A percentile compares a stretch with the other conserved stretches of the same genome.
phyloP scores from a whole-genome alignment of 108 stramenopile genomes.

The Stephanodiscus minutulus region DNA sequence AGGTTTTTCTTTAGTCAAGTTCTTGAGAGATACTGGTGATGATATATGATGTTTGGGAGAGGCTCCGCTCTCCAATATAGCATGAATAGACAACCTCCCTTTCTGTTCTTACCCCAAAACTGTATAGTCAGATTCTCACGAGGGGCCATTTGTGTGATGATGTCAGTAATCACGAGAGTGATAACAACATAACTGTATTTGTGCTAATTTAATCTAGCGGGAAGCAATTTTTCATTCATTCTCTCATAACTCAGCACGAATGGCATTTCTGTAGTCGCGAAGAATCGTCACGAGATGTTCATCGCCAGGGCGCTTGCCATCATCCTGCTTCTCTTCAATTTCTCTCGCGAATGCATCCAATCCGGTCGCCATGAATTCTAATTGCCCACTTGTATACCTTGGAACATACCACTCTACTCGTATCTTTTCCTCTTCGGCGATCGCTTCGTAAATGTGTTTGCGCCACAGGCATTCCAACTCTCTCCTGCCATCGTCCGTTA shows the following conservation, averaged over 20 bases:
- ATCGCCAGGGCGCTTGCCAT: slow-evolving; percentile 27
- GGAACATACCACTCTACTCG: slow-evolving; percentile 48
- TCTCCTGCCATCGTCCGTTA: neutral
- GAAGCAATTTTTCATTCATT: neutral
- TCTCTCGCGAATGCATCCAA: slow-evolving; percentile 41
- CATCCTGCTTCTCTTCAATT: slow-evolving; percentile 13
- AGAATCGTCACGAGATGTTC: slow-evolving; percentile 25
- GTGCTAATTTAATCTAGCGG: neutral
- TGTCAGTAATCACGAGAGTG: too few relatives aligned
- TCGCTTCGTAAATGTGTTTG: slow-evolving; percentile 23
- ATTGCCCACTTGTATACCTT: slow-evolving; percentile 43
- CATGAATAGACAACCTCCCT: too few relatives aligned
- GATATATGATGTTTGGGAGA: neutral
- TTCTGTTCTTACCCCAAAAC: too few relatives aligned
- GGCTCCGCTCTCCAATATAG: too few relatives aligned
- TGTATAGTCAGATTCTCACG: too few relatives aligned
- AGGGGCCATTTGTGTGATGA: too few relatives aligned
- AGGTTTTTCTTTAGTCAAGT: slow-evolving; percentile 27
- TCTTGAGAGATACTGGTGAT: slow-evolving; percentile 1
- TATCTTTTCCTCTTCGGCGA: slow-evolving; percentile 37
- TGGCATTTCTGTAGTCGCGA: slow-evolving; percentile 16
- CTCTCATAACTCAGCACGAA: neutral
- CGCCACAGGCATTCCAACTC: slow-evolving; percentile 58
- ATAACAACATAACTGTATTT: too few relatives aligned
- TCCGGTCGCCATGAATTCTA: slow-evolving; percentile 31